These are phyloP conservation scores for Candida pseudoviswanathii DNA, from an alignment of 1,139 yeast species.

Conservation along the genomic window DNA sequence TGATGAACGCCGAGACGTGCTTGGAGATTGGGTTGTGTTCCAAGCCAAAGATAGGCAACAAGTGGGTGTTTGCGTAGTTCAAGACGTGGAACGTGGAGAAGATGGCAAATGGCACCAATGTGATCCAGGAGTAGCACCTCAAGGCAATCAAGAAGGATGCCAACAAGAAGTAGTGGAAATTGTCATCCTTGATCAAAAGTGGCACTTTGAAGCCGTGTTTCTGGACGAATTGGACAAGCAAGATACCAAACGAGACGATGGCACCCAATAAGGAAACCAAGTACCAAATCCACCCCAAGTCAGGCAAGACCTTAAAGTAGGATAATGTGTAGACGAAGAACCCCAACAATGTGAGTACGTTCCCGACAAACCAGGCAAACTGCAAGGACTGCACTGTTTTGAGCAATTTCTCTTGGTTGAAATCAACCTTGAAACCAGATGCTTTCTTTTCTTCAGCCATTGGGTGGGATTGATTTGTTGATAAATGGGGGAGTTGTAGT, in stretches of 20 bases:
- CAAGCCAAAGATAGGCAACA: slow-evolving; percentile 67
- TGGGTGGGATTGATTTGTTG: too few relatives aligned
- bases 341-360: slow-evolving; percentile 61
- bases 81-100: slow-evolving; percentile 66
- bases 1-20: slow-evolving; percentile 55
- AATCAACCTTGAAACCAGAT: slow-evolving; percentile 11
- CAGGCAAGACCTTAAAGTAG: slow-evolving; percentile 26
- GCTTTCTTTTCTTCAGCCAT: slow-evolving; percentile 5
- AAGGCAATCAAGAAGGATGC: slow-evolving; percentile 41
- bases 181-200: slow-evolving; percentile 43
- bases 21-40: slow-evolving; percentile 41
- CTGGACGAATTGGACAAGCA: slow-evolving; percentile 56
- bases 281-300: slow-evolving; percentile 51
- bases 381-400: slow-evolving; percentile 40
- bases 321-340: slow-evolving; percentile 57
- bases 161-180: slow-evolving; percentile 50
- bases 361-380: slow-evolving; percentile 72
- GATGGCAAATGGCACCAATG: slow-evolving; percentile 52
- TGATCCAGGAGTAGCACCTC: slow-evolving; percentile 46
- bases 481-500: too few relatives aligned
- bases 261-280: slow-evolving; percentile 65
- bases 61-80: slow-evolving; percentile 56
- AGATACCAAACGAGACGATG: slow-evolving; percentile 74
- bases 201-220: slow-evolving; percentile 39
- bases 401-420: slow-evolving; percentile 15